Evolutionary conservation across 495 filamentous ascomycete genomes (phyloP), one percentile per base, ranked within the genome.

Genomic region (Podospora didyma): DNA sequence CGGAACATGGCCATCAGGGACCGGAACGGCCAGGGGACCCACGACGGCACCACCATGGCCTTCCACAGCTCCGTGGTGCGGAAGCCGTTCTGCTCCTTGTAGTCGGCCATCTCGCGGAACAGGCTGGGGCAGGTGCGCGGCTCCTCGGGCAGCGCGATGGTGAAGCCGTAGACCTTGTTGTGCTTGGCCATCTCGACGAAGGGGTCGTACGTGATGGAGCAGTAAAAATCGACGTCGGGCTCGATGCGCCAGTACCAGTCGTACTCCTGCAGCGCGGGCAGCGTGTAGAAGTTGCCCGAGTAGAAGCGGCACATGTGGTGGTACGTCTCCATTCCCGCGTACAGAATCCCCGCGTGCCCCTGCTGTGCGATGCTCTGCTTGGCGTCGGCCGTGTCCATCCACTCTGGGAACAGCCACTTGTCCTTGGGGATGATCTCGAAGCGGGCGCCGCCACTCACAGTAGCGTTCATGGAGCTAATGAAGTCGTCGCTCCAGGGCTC

Each of bases 221-320:
- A 82, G 59, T 73, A 71, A 62, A 78, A 79, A 35, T 77, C 73
- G 24, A 81, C 73, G 39, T 75, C 76, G 1, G 79, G 79, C 60
- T 81, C 79, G 16, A 81, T 66, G 21, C 79, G 73, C 79, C 79
- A 82, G 59, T 82, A 82, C 78, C 77, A 78, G 45, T 74, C 74
- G 61, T 75, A 78, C 46, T 73, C 65, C 42, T 66, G 62, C 26
- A 78, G 65, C 10, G 73, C 74, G 26, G 71, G 62, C 51, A 75
- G 66, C 42, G 65, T 71, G 47, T 75, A 78, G 47, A 77, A 78
- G 19, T 95, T 95, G 85, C 93, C 94, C 42, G 93, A 98, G 73
- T 96, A 97, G 77, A 98, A 98, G 49, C 94, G 82, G 69, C 90
- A 95, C 90, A 95, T 95, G 75, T 96, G 89, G 68, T 98, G 94